Percentiles rank a stretch among this genome's conserved stretches.
These are phyloP conservation scores for Fagus crenata DNA, from an alignment of 306 rosid species.

Conservation along the genomic window DNA sequence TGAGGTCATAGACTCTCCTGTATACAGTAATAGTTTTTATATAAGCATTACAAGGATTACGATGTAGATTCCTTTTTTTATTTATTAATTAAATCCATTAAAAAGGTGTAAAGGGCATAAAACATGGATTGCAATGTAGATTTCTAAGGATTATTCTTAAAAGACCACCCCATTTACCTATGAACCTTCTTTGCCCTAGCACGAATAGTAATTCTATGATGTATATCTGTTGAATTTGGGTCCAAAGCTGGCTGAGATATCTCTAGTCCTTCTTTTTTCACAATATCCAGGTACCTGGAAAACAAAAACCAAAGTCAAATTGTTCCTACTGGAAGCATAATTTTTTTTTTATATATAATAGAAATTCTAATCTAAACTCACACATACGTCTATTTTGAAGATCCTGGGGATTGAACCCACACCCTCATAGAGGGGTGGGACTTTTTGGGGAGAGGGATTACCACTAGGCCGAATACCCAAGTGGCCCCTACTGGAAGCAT, in stretches of 20 bases:
- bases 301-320: conserved; percentile 13
- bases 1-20: conserved; percentile 87
- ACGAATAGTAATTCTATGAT: conserved; percentile 88
- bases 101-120: no score
- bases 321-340: background rate
- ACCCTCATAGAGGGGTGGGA: no score
- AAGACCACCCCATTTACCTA: conserved; percentile 47
- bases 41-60: conserved; percentile 6
- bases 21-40: conserved; percentile 18
- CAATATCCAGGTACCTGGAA: conserved; percentile 76
- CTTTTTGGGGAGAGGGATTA: no score
- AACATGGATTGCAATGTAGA: background rate
- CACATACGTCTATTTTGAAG: no score
- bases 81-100: no score
- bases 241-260: conserved; percentile 97
- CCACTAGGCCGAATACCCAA: no score
- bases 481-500: background rate
- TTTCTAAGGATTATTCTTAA: background rate
- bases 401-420: no score
- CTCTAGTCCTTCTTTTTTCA: conserved; percentile 71
- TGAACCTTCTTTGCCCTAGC: conserved; percentile 78
- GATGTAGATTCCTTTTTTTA: background rate
- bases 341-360: no score
- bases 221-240: conserved; percentile 94
- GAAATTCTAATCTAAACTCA: no score